A percentile compares a stretch with the other conserved stretches of the same genome.
These are phyloP conservation scores for Stemphylium beticola DNA, from an alignment of 2,329 filamentous ascomycete genomes.

Conservation along the genomic window DNA sequence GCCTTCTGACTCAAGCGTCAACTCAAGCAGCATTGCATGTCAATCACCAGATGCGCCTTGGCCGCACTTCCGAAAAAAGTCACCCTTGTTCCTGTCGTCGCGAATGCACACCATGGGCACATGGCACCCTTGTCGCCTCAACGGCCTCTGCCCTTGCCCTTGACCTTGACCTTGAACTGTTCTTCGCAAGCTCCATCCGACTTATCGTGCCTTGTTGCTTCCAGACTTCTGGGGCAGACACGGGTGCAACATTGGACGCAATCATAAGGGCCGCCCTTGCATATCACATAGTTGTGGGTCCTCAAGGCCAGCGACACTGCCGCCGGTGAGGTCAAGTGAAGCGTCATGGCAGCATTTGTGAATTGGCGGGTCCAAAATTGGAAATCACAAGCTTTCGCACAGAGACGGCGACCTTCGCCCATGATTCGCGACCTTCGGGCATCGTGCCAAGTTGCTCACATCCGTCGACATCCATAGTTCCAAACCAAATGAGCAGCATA, in stretches of 20 bases:
- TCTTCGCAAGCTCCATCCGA: background rate
- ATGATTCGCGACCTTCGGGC: slow-evolving; percentile 11
- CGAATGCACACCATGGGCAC: slow-evolving; percentile 35
- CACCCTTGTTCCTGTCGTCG: slow-evolving; percentile 25
- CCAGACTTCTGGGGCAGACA: slow-evolving; percentile 17
- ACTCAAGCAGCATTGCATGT: slow-evolving; percentile 4
- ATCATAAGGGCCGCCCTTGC: slow-evolving; percentile 33
- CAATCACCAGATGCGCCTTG: slow-evolving; percentile 8
- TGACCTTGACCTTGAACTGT: no score
- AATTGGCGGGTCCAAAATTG: slow-evolving; percentile 9
- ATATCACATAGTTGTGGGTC: slow-evolving; percentile 23
- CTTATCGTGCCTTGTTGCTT: slow-evolving; percentile 22
- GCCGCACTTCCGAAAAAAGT: slow-evolving; percentile 18
- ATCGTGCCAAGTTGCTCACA: slow-evolving; percentile 3
- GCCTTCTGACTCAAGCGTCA: slow-evolving; percentile 16
- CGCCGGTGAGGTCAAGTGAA: slow-evolving; percentile 17
- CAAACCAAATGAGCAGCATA: slow-evolving; percentile 3
- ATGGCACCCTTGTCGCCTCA: slow-evolving; percentile 45
- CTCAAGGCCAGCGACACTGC: slow-evolving; percentile 15
- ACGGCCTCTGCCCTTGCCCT: slow-evolving; percentile 22
- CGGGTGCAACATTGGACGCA: slow-evolving; percentile 40
- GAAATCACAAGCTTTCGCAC: slow-evolving; percentile 14
- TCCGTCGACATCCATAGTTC: slow-evolving; percentile 5
- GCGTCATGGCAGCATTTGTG: slow-evolving; percentile 19
- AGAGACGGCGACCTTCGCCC: slow-evolving; percentile 9